Conservation (phyloP, 768 basidiomycete genomes). For the Pulveroboletus sp. region DNA sequence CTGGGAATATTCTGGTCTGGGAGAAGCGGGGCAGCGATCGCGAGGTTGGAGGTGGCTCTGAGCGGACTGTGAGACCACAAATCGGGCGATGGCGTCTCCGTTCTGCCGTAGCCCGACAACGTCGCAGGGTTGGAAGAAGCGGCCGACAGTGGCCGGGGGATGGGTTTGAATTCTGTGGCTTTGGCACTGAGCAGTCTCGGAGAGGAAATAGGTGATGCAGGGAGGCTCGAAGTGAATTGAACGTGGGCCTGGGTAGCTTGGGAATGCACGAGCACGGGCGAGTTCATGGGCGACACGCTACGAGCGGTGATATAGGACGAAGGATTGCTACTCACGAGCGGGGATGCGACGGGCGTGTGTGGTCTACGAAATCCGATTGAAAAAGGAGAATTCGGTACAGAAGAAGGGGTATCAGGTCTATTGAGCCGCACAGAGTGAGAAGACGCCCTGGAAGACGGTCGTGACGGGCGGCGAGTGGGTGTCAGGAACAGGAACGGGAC, state of each 20-base stretch:
- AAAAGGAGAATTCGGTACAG: constrained; percentile 74
- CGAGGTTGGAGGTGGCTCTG: constrained; percentile 76
- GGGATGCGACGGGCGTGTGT: constrained; percentile 75
- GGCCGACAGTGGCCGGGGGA: constrained; percentile 74
- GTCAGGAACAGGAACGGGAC: constrained; percentile 82
- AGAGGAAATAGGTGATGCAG: constrained; percentile 79
- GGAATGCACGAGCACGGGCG: constrained; percentile 59
- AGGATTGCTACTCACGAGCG: constrained; percentile 55
- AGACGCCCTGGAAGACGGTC: constrained; percentile 78
- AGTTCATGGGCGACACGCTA: constrained; percentile 57
- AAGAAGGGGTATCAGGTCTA: constrained; percentile 73
- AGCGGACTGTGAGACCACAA: constrained; percentile 75
- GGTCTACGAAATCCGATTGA: constrained; percentile 71
- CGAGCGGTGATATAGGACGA: constrained; percentile 54
- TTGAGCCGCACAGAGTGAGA: constrained; percentile 62
- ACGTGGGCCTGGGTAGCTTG: constrained; percentile 51
- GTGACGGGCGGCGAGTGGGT: constrained; percentile 73
- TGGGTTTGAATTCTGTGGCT: constrained; percentile 84
- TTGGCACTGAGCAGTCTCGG: constrained; percentile 86
- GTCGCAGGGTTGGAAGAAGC: constrained; percentile 53
- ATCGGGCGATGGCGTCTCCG: constrained; percentile 86
- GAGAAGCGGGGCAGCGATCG: constrained; percentile 86
- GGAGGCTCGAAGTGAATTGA: constrained; percentile 76
- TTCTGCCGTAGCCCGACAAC: constrained; percentile 45
- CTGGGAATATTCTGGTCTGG: constrained; percentile 56